Base-by-base conservation (phyloP, 371 early-diverging fungal genomes). In the Saksenaea oblongispora region DNA sequence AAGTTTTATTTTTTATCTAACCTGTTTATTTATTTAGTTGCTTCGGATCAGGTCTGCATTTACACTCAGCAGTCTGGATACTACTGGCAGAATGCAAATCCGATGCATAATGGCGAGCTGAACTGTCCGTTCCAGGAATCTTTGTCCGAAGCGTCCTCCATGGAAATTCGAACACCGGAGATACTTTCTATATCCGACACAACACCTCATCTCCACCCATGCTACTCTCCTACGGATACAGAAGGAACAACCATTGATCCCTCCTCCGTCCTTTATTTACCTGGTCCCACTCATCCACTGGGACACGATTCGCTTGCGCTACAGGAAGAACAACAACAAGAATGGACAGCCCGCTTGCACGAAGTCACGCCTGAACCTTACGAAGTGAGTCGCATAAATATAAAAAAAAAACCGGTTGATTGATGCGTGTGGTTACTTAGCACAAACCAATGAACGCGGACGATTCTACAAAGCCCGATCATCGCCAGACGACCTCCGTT, bases 171-270 rank as follows among this genome's bases (percentile, higher is more conserved):
- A 10, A 47, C 51, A 22, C 51, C 51, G 51, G 51, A 47, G 22
- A 47, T 47, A 47, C 51, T 47, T 47, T 47, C 51, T 22, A 4
- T 47, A 47, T 9, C 51, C 22, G 51, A 47, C 51, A 47, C 51
- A 47, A n/a, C 51, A 18, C 51, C n/a, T 2, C 39, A 39, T 22
- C 51, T 18, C 22, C 51, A 17, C 7, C 3, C 22, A 3, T 47
- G 22, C 22, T 2, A 2, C 22, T 47, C 51, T 5, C 22, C 22
- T 10, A 47, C 11, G 3, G 22, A 47, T 22, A 22, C 51, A 5
- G 27, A 47, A 18, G 22, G 22, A 47, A 47, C 22, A 47, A 10
- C 51, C 8, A n/a, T 22, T 7, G 24, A 17, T 18, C 22, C 51
- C 10, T 22, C 51, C 11, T 47, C 51, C 51, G 51, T 22, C 3